Evolutionary conservation across 2,329 filamentous ascomycete genomes (phyloP).

Genomic region (Microdochium nivale): DNA sequence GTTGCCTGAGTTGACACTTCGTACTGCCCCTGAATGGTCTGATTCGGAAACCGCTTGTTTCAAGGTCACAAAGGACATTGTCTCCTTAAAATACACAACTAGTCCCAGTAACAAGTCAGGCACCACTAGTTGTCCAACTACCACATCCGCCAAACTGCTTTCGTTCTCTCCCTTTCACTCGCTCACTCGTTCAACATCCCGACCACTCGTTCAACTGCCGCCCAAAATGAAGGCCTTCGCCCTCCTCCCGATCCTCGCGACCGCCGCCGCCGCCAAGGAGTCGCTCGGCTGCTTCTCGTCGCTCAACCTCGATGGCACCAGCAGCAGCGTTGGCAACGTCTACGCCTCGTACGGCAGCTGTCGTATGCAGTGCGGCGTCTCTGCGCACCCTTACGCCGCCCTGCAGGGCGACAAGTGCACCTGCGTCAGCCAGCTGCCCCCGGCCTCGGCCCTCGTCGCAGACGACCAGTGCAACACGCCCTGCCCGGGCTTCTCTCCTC

Average conservation of each 20-base stretch:
- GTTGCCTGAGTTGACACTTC: too few species aligned
- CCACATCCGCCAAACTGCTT: too few species aligned
- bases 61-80: too few species aligned
- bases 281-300: slow-evolving; percentile 5
- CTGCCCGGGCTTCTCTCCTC: slow-evolving; percentile 40
- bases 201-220: too few species aligned
- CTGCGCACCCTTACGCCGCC: slow-evolving; percentile 1
- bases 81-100: too few species aligned
- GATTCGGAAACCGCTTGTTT: too few species aligned
- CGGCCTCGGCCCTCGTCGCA: slow-evolving; percentile 33
- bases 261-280: background rate
- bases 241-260: background rate
- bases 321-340: background rate
- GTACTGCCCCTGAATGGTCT: too few species aligned
- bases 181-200: too few species aligned
- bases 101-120: too few species aligned
- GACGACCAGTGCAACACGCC: slow-evolving; percentile 38
- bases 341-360: background rate
- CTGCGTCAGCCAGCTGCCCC: slow-evolving; percentile 49
- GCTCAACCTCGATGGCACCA: background rate
- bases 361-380: background rate
- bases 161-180: too few species aligned
- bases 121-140: too few species aligned
- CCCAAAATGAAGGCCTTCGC: background rate
- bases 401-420: slow-evolving; percentile 32